phyloP scores from a whole-genome alignment of 1,284 basidiomycete species.

The Apiotrichum gamsii region DNA sequence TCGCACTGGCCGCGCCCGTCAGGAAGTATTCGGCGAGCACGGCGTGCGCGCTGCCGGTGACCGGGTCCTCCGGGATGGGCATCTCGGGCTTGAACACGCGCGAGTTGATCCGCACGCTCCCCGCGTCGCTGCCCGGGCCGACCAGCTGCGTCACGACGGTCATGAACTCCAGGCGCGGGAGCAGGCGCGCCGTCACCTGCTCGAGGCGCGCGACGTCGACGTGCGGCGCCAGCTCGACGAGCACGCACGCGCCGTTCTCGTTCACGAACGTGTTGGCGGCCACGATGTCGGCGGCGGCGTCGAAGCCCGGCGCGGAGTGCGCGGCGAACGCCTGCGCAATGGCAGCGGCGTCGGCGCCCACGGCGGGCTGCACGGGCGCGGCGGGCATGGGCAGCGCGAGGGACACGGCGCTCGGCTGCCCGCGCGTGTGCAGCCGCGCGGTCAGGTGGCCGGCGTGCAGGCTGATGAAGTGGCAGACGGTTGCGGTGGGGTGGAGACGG shows the following conservation, averaged over 20 bases:
- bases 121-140: neutral
- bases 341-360: neutral
- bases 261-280: constrained; percentile 2
- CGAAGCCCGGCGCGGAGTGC: neutral
- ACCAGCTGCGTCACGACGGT: constrained; percentile 9
- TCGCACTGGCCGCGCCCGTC: neutral
- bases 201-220: constrained; percentile 2
- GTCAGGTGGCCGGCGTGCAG: constrained; percentile 21
- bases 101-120: constrained; percentile 13
- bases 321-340: no score
- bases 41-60: constrained; percentile 36
- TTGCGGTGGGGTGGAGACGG: constrained; percentile 15
- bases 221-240: constrained; percentile 2
- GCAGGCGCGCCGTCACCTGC: constrained; percentile 1
- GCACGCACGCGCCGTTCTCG: constrained; percentile 2
- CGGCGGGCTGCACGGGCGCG: constrained; percentile 3
- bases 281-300: neutral
- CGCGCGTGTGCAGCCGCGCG: neutral
- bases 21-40: constrained; percentile 35
- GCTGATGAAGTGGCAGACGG: constrained; percentile 18
- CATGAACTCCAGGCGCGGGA: neutral
- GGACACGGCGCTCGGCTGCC: neutral
- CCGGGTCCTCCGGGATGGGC: constrained; percentile 34
- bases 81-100: constrained; percentile 28
- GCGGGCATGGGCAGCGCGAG: neutral